Evolutionary conservation across 139 green algal species (phyloP).

Genomic region (Pleodorina starrii): DNA sequence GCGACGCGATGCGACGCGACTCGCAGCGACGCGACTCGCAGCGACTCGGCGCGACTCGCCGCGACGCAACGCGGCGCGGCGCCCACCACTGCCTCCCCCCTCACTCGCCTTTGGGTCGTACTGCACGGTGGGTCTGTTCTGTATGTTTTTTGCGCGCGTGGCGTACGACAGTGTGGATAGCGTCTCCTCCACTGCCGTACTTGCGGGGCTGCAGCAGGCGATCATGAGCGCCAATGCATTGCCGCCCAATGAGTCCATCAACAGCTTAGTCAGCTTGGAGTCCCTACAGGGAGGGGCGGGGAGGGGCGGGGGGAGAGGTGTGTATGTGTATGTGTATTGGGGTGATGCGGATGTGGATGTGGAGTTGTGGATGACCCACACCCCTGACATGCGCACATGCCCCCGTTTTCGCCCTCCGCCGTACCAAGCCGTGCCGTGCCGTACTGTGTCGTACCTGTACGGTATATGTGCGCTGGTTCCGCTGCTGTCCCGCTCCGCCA

Average conservation of each 20-base stretch:
- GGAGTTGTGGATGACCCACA: no score
- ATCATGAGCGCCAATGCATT: constrained; percentile 89
- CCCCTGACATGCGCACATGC: no score
- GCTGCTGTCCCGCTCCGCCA: constrained; percentile 69
- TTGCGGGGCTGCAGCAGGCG: constrained; percentile 85
- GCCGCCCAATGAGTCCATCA: constrained; percentile 88
- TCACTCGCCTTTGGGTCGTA: constrained; percentile 66
- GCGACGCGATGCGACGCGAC: no score
- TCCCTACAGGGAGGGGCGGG: constrained; percentile 60
- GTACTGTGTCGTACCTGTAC: constrained; percentile 25
- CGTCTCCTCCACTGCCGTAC: constrained; percentile 79
- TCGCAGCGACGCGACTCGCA: no score
- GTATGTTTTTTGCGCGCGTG: constrained; percentile 91
- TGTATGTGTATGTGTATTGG: background rate
- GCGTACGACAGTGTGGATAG: constrained; percentile 92
- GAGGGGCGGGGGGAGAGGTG: background rate
- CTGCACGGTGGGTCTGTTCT: constrained; percentile 77
- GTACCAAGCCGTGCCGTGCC: no score
- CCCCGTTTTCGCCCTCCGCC: no score
- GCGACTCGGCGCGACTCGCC: no score
- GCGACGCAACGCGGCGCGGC: no score
- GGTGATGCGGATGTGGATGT: no score
- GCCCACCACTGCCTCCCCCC: no score
- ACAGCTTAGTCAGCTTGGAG: constrained; percentile 92
- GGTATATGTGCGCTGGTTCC: constrained; percentile 66